Evolutionary conservation across 345 rosid species (phyloP).

Genomic region (Lepidium aucheri): DNA sequence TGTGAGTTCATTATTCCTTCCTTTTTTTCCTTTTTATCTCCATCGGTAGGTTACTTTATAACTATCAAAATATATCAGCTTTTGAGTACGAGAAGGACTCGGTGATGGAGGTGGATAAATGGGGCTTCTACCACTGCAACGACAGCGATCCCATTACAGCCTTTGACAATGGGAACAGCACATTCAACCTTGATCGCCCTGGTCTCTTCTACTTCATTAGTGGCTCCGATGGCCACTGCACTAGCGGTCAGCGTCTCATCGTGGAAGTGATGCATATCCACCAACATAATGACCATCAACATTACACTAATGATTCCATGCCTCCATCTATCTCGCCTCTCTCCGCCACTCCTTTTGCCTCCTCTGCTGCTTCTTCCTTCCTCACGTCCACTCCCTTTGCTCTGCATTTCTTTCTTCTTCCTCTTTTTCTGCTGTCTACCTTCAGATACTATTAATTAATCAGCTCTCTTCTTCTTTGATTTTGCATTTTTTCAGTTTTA

Average conservation of each 20-base stretch:
- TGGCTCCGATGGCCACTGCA: conserved; percentile 52
- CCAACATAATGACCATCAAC: conserved; percentile 26
- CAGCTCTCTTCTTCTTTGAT: background rate
- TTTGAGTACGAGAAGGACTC: conserved; percentile 73
- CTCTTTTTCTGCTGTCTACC: background rate
- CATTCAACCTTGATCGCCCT: conserved; percentile 47
- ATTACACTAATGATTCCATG: conserved; percentile 18
- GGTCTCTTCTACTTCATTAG: conserved; percentile 80
- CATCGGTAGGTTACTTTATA: too few relatives aligned
- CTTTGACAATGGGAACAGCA: conserved; percentile 58
- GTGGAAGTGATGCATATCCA: conserved; percentile 69
- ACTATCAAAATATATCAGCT: background rate
- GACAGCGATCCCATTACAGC: conserved; percentile 30
- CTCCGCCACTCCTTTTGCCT: background rate
- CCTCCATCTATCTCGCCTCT: conserved; percentile 25
- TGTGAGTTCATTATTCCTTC: conserved; percentile 24
- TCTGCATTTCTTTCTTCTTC: conserved; percentile 4
- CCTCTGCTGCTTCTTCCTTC: background rate
- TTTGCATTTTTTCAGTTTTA: background rate
- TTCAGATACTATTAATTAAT: background rate
- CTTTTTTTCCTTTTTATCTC: too few relatives aligned
- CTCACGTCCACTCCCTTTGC: background rate
- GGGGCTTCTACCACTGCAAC: conserved; percentile 71
- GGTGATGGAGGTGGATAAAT: conserved; percentile 64
- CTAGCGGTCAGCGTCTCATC: conserved; percentile 54